Base-by-base conservation (phyloP, 768 basidiomycete species). In the Rubroboletus satanas region DNA sequence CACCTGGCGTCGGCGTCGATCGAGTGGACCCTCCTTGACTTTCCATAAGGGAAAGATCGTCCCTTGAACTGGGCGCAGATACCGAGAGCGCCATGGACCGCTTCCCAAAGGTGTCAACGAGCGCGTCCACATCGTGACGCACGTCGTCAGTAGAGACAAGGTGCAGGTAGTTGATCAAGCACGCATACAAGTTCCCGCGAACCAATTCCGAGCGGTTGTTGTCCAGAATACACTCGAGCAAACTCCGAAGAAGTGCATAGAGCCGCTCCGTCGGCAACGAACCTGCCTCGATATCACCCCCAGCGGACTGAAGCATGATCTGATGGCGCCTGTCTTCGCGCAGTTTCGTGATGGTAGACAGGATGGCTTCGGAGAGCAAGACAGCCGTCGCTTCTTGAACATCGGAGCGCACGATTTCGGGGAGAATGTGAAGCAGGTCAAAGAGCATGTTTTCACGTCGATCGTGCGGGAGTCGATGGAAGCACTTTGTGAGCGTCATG, bases 101-200 rank as follows among this genome's bases (percentile, higher is more conserved):
- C 50, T 58, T 71, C 9, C 71, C 59, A 44, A 62, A 63, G 0
- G 46, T 52, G 5, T 71, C 62, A 5, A 53, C 33, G n/a, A 33
- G 51, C 11, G 41, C 31, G 9, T 71, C 66, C 23, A 33, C 52
- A 1, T 58, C 63, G 4, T 33, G 37, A 15, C 8, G 46, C 4
- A 54, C 57, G 35, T 65, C 66, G 43, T 66, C 62, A 29, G 59
- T 42, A 21, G 67, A 69, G 15, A 73, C 61, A n/a, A 96, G 80
- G 64, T 94, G 87, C 39, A 96, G 73, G 65, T 93, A 95, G 71
- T 96, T 96, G 73, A 92, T 83, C 54, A 98, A 75, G 5, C 90
- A 77, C 4, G 93, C 92, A 69, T 96, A 98, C n/a, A 98, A 77
- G 66, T 98, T 98, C 7, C 96, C 96, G 26, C 95, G 87, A 17